Evolutionary conservation across 2,329 filamentous ascomycete genomes (phyloP), one percentile per base, ranked within the genome.

Genomic region (Colletotrichum spinosum): DNA sequence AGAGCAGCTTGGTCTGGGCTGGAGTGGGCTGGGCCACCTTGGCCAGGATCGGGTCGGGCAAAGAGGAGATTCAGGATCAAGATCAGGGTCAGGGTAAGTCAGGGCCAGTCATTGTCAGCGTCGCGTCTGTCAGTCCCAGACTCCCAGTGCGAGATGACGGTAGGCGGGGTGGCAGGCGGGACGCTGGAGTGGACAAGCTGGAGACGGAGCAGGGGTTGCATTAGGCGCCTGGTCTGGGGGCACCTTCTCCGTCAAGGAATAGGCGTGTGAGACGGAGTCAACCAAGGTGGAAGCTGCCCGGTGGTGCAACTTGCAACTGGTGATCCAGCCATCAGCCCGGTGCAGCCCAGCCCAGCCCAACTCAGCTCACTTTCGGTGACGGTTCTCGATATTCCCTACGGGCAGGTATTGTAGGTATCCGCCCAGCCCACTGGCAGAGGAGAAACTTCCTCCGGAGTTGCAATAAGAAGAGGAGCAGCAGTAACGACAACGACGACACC

Each of bases 1-100:
- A 55, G 37, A n/a, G 50, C 60, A 63, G 34, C 46, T 53, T 55
- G 52, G 34, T 48, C 61, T 61, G 56, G 56, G 51, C 34, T 60
- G 44, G 46, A 45, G 15, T 46, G 56, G 61, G 57, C 51, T 65
- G 61, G 58, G 57, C 62, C 57, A 56, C 57, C 58, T 65, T 60
- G 60, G 46, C 55, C 60, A 52, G 50, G 55, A 44, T 50, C 55
- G n/a, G 35, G 48, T 25, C 60, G 37, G 39, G 25, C 25, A 25
- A 25, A 25, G 25, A 25, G 25, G 25, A 25, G 25, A 25, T 5
- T 25, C 25, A 25, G 25, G 25, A 25, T 25, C 25, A 25, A 25
- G 25, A 34, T 48, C 55, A 63, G 60, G 42, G 37, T 33, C 60
- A 50, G 52, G 46, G 59, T 45, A 60, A 25, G 25, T 25, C 25